Conservation (phyloP, 768 basidiomycete genomes). For the Lactarius vividus region DNA sequence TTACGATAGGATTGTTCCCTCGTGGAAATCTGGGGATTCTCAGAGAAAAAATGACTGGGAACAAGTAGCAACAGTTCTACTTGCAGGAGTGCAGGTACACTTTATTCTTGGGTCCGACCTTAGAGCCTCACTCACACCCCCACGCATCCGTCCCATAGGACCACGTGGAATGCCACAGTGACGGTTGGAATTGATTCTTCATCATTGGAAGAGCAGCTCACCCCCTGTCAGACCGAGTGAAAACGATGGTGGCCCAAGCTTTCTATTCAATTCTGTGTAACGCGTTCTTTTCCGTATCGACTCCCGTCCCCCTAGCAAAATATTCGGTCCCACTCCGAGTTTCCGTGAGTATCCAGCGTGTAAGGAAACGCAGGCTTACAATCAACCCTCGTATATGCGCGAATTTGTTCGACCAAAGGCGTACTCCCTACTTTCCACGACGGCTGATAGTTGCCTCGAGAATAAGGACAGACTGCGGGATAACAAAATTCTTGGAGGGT, state of each 20-base stretch:
- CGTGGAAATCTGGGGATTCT: conserved; percentile 1
- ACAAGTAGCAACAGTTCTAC: conserved; percentile 15
- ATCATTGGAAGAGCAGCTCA: not conserved
- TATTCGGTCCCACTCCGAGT: conserved; percentile 21
- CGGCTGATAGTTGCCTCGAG: conserved; percentile 21
- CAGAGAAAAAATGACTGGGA: conserved; percentile 22
- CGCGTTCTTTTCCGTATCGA: conserved; percentile 20
- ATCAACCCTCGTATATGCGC: not conserved
- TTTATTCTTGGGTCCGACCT: not conserved
- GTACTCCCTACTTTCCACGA: conserved; percentile 24
- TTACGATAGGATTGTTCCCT: conserved; percentile 16
- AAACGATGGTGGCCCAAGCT: conserved; percentile 23
- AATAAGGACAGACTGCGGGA: conserved; percentile 26
- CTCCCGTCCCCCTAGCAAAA: conserved; percentile 1
- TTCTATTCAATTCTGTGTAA: conserved; percentile 25
- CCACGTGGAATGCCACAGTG: conserved; percentile 20
- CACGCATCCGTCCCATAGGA: conserved; percentile 10
- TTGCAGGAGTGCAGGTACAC: conserved; percentile 26
- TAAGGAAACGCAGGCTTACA: not conserved
- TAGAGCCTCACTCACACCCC: not conserved
- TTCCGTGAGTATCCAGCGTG: conserved; percentile 17
- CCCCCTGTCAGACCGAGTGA: conserved; percentile 16
- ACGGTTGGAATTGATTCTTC: conserved; percentile 10
- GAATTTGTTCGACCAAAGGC: conserved; percentile 6
- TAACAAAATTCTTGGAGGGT: conserved; percentile 22